Percentiles rank a stretch among this genome's conserved stretches.
These are phyloP conservation scores for Stagonosporopsis vannaccii DNA, from an alignment of 2,329 filamentous ascomycete genomes.

Conservation along the genomic window DNA sequence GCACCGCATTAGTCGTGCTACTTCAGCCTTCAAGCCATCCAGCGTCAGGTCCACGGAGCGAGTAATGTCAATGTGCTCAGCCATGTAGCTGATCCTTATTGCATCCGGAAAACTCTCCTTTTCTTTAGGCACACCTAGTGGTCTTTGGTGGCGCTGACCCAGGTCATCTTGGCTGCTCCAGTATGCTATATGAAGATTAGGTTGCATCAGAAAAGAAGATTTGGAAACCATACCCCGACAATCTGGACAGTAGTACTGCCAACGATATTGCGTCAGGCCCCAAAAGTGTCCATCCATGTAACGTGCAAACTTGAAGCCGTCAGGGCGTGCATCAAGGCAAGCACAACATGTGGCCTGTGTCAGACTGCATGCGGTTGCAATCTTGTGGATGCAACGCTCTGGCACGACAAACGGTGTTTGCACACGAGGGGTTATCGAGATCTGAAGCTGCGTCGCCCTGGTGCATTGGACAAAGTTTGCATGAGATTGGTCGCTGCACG, in stretches of 20 bases:
- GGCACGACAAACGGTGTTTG: slow-evolving; percentile 3
- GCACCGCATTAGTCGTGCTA: slow-evolving; percentile 25
- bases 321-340: slow-evolving; percentile 18
- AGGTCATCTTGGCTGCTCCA: not conserved
- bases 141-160: not conserved
- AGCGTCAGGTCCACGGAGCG: slow-evolving; percentile 17
- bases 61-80: slow-evolving; percentile 7
- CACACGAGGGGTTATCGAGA: not conserved
- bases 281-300: slow-evolving; percentile 9
- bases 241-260: slow-evolving; percentile 10
- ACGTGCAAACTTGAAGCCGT: slow-evolving; percentile 2
- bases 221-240: slow-evolving; percentile 12
- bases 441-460: not conserved
- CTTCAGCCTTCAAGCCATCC: slow-evolving; percentile 13
- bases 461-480: not conserved
- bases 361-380: slow-evolving; percentile 18
- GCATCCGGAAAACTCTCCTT: not conserved
- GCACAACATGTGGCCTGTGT: slow-evolving; percentile 21
- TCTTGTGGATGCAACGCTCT: slow-evolving; percentile 22
- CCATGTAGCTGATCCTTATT: slow-evolving; percentile 1
- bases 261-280: slow-evolving; percentile 2
- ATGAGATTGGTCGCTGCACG: slow-evolving; percentile 2
- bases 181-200: not conserved
- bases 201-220: not conserved
- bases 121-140: not conserved